These are phyloP conservation scores for Coemansia sp. DNA, from an alignment of 192 early-diverging fungal species.

Conservation along the genomic window DNA sequence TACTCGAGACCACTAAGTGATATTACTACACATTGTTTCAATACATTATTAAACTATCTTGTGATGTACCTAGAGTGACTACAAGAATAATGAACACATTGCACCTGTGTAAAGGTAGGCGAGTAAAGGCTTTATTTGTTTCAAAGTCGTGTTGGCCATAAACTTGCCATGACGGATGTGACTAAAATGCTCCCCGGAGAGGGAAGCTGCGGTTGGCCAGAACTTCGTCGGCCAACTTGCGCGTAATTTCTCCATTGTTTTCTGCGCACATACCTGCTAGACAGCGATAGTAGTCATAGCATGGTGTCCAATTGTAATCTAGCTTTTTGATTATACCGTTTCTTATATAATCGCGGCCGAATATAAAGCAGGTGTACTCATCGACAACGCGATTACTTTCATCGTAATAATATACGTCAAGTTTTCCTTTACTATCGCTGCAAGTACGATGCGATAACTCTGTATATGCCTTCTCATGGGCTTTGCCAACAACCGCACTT, in stretches of 20 bases:
- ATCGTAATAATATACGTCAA: not conserved
- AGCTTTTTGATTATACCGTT: not conserved
- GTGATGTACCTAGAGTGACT: not conserved
- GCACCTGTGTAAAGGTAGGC: too few species aligned
- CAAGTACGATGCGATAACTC: not conserved
- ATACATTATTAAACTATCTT: not conserved
- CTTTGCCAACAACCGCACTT: not conserved
- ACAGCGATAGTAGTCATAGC: not conserved
- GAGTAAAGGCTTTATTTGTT: not conserved
- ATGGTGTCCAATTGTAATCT: not conserved
- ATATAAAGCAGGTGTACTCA: not conserved
- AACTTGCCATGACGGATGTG: too few species aligned
- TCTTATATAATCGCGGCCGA: not conserved
- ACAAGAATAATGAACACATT: too few species aligned
- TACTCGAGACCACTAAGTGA: slow-evolving; percentile 6
- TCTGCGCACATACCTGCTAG: too few species aligned
- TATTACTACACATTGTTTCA: not conserved
- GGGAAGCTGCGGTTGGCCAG: too few species aligned
- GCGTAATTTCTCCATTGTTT: too few species aligned
- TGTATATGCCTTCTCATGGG: not conserved
- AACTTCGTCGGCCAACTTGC: too few species aligned
- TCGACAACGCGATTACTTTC: not conserved
- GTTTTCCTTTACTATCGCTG: not conserved
- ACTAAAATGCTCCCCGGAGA: too few species aligned
- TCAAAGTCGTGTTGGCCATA: too few species aligned